These are phyloP conservation scores for Cryptomeria japonica DNA, from an alignment of 75 land plant genomes.

Conservation along the genomic window DNA sequence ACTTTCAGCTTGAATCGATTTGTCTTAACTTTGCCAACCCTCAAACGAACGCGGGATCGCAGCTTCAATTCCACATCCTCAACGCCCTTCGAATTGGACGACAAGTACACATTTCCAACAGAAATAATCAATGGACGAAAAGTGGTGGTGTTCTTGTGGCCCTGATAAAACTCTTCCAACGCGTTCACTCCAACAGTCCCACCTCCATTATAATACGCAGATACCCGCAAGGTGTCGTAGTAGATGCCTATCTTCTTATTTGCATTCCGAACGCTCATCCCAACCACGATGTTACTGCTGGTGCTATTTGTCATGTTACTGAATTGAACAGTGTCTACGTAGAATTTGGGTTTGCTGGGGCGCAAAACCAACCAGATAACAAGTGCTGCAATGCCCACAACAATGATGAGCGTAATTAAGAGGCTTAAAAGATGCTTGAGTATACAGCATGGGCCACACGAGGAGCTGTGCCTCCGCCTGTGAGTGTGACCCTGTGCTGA, in stretches of 20 bases:
- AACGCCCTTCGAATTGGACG: not conserved
- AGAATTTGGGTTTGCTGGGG: not conserved
- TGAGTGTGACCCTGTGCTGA: not conserved
- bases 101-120: not conserved
- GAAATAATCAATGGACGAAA: conserved; percentile 1
- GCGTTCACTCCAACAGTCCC: not conserved
- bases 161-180: conserved; percentile 32
- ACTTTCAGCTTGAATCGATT: not conserved
- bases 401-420: not conserved
- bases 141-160: conserved; percentile 28
- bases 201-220: not conserved
- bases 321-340: not conserved
- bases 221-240: not conserved
- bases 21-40: conserved; percentile 1
- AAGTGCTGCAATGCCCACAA: not conserved
- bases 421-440: not conserved
- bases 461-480: not conserved
- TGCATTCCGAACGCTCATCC: not conserved
- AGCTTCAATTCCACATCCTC: not conserved
- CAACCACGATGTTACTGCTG: not conserved
- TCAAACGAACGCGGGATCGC: not conserved
- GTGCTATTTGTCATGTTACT: not conserved
- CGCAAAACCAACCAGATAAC: conserved; percentile 3
- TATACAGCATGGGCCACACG: not conserved
- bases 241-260: conserved; percentile 6